These are phyloP conservation scores for Backusella liffmaniae DNA, from an alignment of 192 early-diverging fungal genomes.

Conservation along the genomic window DNA sequence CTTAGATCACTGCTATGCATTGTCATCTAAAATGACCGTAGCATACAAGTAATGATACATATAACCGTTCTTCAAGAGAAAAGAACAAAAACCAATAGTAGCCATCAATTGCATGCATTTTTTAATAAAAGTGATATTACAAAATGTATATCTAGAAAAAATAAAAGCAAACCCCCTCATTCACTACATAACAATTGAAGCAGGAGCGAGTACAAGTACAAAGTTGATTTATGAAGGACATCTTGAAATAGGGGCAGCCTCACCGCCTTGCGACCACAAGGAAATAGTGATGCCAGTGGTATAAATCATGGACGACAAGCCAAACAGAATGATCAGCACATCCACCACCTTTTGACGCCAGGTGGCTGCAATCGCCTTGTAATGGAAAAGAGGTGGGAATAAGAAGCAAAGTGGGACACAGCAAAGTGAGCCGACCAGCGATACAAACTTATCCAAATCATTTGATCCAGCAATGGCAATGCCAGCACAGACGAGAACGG, in stretches of 20 bases:
- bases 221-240: slow-evolving; percentile 2
- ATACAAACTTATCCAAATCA: slow-evolving; percentile 46
- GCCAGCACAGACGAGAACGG: slow-evolving; percentile 65
- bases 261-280: slow-evolving; percentile 48
- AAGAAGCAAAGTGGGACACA: slow-evolving; percentile 76
- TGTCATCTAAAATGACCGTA: no score
- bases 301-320: slow-evolving; percentile 70
- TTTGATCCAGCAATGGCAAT: slow-evolving; percentile 77
- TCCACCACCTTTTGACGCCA: slow-evolving; percentile 53
- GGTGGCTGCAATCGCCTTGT: slow-evolving; percentile 56
- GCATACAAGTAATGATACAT: no score
- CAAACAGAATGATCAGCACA: slow-evolving; percentile 63
- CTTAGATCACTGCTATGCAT: no score
- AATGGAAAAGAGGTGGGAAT: slow-evolving; percentile 87
- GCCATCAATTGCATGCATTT: no score
- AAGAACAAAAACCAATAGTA: no score
- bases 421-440: slow-evolving; percentile 26
- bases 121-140: no score
- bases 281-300: slow-evolving; percentile 77
- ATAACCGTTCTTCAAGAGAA: no score
- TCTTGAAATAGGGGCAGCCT: slow-evolving; percentile 19
- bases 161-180: no score
- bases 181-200: no score
- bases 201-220: no score
- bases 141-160: no score